Evolutionary conservation across 768 basidiomycete genomes (phyloP).

Genomic region (Mycena capillaripes): DNA sequence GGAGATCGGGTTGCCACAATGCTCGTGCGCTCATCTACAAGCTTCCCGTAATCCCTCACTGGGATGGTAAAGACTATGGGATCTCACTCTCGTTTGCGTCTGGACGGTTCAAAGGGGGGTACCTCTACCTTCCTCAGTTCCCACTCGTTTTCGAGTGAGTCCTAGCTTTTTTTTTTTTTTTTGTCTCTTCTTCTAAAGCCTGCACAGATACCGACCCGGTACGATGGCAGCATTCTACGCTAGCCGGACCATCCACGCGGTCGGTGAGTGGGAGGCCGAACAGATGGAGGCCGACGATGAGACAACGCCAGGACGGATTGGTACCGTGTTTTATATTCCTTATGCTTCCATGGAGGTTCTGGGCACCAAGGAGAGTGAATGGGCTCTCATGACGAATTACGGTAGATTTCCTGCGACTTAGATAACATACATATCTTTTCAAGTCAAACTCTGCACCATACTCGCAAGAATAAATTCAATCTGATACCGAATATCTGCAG

Average conservation of each 20-base stretch:
- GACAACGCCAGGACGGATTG: not conserved
- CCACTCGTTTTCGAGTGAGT: not conserved
- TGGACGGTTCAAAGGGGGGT: not conserved
- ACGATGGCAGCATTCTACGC: not conserved
- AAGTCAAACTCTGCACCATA: too few relatives aligned
- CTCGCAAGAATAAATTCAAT: too few relatives aligned
- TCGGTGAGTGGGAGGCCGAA: not conserved
- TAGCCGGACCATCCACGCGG: not conserved
- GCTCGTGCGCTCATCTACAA: not conserved
- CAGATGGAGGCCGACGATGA: not conserved
- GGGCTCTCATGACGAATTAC: not conserved
- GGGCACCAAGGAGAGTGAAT: not conserved
- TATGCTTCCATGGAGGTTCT: not conserved
- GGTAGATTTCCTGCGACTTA: conserved; percentile 3
- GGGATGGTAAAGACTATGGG: not conserved
- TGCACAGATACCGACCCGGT: not conserved
- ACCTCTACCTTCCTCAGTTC: not conserved
- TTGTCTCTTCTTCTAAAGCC: too few relatives aligned
- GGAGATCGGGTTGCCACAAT: not conserved
- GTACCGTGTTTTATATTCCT: not conserved
- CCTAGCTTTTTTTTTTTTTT: too few relatives aligned
- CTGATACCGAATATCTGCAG: too few relatives aligned
- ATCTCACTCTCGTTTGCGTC: not conserved
- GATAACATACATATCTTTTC: too few relatives aligned
- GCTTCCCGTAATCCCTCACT: not conserved